These are phyloP conservation scores for Penicillium psychrosexuale DNA, from an alignment of 2,329 filamentous ascomycete species.

Conservation along the genomic window DNA sequence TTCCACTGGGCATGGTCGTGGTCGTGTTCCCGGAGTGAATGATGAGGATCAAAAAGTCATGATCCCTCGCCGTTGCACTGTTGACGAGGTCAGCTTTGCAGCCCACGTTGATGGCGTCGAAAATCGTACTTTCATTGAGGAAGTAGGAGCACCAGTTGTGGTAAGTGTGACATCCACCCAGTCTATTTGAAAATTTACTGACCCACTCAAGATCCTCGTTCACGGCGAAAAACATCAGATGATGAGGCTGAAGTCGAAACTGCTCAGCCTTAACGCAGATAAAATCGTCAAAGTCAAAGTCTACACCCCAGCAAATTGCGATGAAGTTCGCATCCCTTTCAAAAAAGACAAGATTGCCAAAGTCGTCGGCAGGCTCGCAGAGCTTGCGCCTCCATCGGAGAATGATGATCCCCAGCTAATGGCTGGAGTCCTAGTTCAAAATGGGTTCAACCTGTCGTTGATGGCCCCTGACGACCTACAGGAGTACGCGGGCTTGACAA, in stretches of 20 bases:
- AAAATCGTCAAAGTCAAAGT: conserved; percentile 84
- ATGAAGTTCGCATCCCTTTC: conserved; percentile 92
- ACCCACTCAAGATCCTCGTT: conserved; percentile 70
- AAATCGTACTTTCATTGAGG: conserved; percentile 95
- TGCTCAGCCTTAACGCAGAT: conserved; percentile 84
- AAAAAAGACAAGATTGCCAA: conserved; percentile 93
- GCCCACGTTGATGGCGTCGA: conserved; percentile 95
- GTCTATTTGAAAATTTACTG: background rate
- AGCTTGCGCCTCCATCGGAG: conserved; percentile 65
- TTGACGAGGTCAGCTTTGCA: conserved; percentile 92
- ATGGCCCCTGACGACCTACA: conserved; percentile 96
- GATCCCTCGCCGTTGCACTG: conserved; percentile 87
- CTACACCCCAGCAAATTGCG: conserved; percentile 89
- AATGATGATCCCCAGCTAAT: conserved; percentile 60
- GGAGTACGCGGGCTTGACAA: conserved; percentile 95
- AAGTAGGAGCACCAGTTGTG: conserved; percentile 86
- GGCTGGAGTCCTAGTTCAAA: conserved; percentile 89
- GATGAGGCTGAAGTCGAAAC: conserved; percentile 92
- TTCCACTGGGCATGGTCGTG: conserved; percentile 52
- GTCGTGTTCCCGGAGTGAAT: conserved; percentile 59
- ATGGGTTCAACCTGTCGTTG: conserved; percentile 93
- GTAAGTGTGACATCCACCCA: conserved; percentile 55
- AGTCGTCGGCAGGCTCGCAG: conserved; percentile 89
- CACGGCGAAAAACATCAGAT: conserved; percentile 98
- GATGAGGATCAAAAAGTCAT: conserved; percentile 79